Conservation (phyloP, 2,329 filamentous ascomycete genomes). For the Phoma sp. region DNA sequence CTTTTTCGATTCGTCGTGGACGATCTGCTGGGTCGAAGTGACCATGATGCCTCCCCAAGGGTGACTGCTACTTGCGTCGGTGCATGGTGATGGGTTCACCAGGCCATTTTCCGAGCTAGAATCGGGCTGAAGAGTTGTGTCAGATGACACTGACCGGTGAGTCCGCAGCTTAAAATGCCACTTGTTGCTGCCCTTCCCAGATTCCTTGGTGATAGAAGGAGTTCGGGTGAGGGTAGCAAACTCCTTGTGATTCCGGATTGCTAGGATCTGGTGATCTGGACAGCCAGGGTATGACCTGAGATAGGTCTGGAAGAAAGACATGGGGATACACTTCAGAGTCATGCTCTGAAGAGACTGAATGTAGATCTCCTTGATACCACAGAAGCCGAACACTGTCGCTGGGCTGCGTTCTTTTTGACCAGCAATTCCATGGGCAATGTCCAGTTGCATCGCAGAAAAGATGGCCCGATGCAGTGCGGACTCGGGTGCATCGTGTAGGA, state of each 20-base stretch:
- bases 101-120: constrained; percentile 43
- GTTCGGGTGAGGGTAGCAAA: constrained; percentile 49
- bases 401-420: constrained; percentile 34
- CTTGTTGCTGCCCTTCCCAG: constrained; percentile 15
- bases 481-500: constrained; percentile 48
- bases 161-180: constrained; percentile 26
- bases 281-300: constrained; percentile 55
- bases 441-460: constrained; percentile 53
- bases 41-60: constrained; percentile 51
- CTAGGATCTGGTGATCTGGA: constrained; percentile 55
- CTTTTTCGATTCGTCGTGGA: constrained; percentile 37
- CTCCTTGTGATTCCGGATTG: constrained; percentile 55
- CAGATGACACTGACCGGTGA: constrained; percentile 16
- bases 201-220: constrained; percentile 12
- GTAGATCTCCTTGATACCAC: constrained; percentile 53
- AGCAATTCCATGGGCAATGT: constrained; percentile 34
- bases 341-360: constrained; percentile 41
- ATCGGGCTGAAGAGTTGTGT: constrained; percentile 31
- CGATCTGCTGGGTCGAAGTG: constrained; percentile 46
- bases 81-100: constrained; percentile 17
- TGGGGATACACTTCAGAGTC: constrained; percentile 46
- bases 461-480: constrained; percentile 52
- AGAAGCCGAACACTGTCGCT: constrained; percentile 55
- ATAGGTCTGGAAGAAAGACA: constrained; percentile 55
- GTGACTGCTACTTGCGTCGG: constrained; percentile 19